Evolutionary conservation across 495 filamentous ascomycete genomes (phyloP), one percentile per base, ranked within the genome.

Genomic region (Penicillium odoratum): DNA sequence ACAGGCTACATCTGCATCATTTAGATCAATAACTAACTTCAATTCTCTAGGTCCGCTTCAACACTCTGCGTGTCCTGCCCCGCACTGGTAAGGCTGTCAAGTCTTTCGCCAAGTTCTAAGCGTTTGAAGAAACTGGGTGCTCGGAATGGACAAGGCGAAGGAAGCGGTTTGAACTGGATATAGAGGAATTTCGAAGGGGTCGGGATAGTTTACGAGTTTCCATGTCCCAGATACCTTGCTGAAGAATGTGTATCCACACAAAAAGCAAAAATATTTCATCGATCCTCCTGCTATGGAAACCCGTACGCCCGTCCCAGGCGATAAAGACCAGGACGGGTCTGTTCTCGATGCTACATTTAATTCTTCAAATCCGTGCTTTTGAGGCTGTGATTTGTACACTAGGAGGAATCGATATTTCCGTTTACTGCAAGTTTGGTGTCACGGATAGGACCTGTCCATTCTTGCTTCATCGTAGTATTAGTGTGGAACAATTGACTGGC

Each of bases 21-120:
- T 16, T 51, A 36, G 51, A 59, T 45, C 33, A 7, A 16, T 51
- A 33, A 43, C 67, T 73, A 64, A 74, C 61, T 60, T 40, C 7
- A 42, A 10, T 54, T 51, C 28, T 52, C 56, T 56, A 97, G 93
- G 90, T 98, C 65, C 94, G 94, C 66, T 99, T 99, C 91, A 99
- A 99, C 83, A 89, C 93, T 70, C 89, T 98, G 70, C 92, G 93
- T 70, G 94, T 98, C 60, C 88, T 97, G 68, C 94, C 94, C 73
- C 86, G 90, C 74, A 96, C 93, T 62, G 93, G 93, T 76, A 96
- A 98, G 87, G 83, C 85, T 61, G 92, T 97, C 78, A 99, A 99
- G 91, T 75, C 85, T 75, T 99, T 99, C 85, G 78, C 76, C 82
- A 98, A 98, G 83, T 99, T 98, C 85, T 99, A 95, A 77, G 69